These are phyloP conservation scores for Strobilomyces dryophilus DNA, from an alignment of 768 basidiomycete genomes.

Conservation along the genomic window DNA sequence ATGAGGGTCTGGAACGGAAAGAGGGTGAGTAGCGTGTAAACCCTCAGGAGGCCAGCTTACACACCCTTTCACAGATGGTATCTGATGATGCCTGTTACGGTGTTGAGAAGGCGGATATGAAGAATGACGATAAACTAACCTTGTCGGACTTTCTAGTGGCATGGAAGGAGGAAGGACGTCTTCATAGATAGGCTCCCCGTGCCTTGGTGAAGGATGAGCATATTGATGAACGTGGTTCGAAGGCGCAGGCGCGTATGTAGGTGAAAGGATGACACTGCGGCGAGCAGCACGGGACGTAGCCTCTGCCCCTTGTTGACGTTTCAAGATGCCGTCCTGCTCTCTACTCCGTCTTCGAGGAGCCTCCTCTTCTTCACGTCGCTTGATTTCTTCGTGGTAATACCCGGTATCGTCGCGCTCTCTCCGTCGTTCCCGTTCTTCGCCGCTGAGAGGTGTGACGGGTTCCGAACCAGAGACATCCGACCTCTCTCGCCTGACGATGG, in stretches of 20 bases:
- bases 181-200: slow-evolving; percentile 28
- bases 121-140: slow-evolving; percentile 44
- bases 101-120: slow-evolving; percentile 32
- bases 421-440: slow-evolving; percentile 24
- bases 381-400: slow-evolving; percentile 42
- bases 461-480: slow-evolving; percentile 23
- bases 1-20: slow-evolving; percentile 30
- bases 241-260: slow-evolving; percentile 26
- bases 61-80: slow-evolving; percentile 34
- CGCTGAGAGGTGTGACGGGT: slow-evolving; percentile 25
- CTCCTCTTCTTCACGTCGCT: slow-evolving; percentile 46
- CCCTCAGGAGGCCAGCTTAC: slow-evolving; percentile 15
- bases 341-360: slow-evolving; percentile 39
- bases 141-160: slow-evolving; percentile 64
- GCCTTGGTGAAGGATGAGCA: slow-evolving; percentile 27
- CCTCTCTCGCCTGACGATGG: slow-evolving; percentile 22
- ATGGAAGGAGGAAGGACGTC: slow-evolving; percentile 37
- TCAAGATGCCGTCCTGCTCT: slow-evolving; percentile 55
- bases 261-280: slow-evolving; percentile 30
- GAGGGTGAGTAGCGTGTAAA: slow-evolving; percentile 8
- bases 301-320: slow-evolving; percentile 59
- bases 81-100: slow-evolving; percentile 22
- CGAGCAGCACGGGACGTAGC: slow-evolving; percentile 44
- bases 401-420: slow-evolving; percentile 30
- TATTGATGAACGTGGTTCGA: slow-evolving; percentile 34